Conservation (phyloP, 2,329 filamentous ascomycete genomes). For the Aureobasidium namibiae region DNA sequence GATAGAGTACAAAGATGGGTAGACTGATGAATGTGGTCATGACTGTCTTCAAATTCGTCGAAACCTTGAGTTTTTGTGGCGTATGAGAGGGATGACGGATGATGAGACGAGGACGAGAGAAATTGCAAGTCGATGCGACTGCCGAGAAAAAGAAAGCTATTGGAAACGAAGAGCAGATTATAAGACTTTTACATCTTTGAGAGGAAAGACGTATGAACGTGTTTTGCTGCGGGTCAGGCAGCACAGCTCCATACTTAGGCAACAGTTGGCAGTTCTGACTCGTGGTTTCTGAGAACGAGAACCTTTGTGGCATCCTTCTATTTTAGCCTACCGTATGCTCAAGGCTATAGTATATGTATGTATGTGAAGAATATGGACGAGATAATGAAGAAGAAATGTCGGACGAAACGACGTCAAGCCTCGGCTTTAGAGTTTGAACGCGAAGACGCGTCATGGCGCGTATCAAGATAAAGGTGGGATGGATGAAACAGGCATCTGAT, state of each 20-base stretch:
- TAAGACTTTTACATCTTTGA: not conserved
- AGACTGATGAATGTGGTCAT: not conserved
- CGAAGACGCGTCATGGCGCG: conserved; percentile 1
- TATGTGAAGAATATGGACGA: not conserved
- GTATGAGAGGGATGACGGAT: not conserved
- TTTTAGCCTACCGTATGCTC: not conserved
- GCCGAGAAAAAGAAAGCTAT: too few relatives aligned
- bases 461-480: not conserved
- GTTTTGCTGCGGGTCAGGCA: not conserved
- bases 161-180: too few relatives aligned
- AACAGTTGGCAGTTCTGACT: not conserved
- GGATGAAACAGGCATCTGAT: not conserved
- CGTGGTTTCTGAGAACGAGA: not conserved
- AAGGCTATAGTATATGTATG: not conserved
- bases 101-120: not conserved
- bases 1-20: not conserved
- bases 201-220: not conserved
- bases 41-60: not conserved
- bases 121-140: too few relatives aligned
- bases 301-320: too few relatives aligned
- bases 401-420: not conserved
- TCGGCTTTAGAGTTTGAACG: not conserved
- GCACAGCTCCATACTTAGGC: not conserved
- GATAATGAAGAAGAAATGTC: not conserved
- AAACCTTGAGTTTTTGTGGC: not conserved